phyloP scores from a whole-genome alignment of 768 basidiomycete species.

The Solioccasus polychromus region DNA sequence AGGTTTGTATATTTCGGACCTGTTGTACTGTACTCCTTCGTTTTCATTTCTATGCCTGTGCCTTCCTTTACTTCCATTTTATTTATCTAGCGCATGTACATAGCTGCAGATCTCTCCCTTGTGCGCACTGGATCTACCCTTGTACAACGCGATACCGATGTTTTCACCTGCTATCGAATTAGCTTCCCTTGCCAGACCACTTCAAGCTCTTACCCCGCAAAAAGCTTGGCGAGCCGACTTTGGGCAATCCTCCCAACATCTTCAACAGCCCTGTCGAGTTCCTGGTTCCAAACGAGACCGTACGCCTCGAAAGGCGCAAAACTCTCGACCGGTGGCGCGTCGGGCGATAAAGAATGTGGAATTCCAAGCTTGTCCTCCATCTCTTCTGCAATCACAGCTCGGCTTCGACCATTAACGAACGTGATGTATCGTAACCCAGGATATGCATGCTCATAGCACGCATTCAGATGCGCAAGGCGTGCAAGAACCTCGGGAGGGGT shows the following conservation, averaged over 20 bases:
- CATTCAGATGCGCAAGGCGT: slow-evolving; percentile 73
- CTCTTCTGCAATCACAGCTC: slow-evolving; percentile 70
- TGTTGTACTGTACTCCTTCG: slow-evolving; percentile 28
- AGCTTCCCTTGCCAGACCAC: neutral
- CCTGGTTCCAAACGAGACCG: slow-evolving; percentile 55
- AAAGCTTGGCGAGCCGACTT: slow-evolving; percentile 48
- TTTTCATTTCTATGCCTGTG: slow-evolving; percentile 3
- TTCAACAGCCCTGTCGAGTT: slow-evolving; percentile 67
- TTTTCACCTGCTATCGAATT: neutral
- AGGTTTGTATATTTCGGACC: slow-evolving; percentile 15
- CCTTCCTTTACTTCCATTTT: slow-evolving; percentile 1
- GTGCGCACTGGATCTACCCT: neutral
- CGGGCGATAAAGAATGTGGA: slow-evolving; percentile 45
- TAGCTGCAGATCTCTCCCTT: slow-evolving; percentile 2
- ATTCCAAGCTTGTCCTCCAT: slow-evolving; percentile 68
- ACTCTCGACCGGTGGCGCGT: slow-evolving; percentile 32
- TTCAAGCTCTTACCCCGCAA: slow-evolving; percentile 1
- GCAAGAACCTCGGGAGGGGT: slow-evolving; percentile 74
- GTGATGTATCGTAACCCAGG: slow-evolving; percentile 85
- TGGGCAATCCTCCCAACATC: slow-evolving; percentile 79
- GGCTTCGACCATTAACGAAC: slow-evolving; percentile 83
- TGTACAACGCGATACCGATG: slow-evolving; percentile 18
- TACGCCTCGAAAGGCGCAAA: slow-evolving; percentile 38
- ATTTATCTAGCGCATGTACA: slow-evolving; percentile 11
- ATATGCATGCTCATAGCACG: slow-evolving; percentile 69